Percentiles rank a stretch among this genome's conserved stretches.
These are phyloP conservation scores for Leishmania mexicana DNA, from an alignment of 208 protist genomes.

Conservation along the genomic window DNA sequence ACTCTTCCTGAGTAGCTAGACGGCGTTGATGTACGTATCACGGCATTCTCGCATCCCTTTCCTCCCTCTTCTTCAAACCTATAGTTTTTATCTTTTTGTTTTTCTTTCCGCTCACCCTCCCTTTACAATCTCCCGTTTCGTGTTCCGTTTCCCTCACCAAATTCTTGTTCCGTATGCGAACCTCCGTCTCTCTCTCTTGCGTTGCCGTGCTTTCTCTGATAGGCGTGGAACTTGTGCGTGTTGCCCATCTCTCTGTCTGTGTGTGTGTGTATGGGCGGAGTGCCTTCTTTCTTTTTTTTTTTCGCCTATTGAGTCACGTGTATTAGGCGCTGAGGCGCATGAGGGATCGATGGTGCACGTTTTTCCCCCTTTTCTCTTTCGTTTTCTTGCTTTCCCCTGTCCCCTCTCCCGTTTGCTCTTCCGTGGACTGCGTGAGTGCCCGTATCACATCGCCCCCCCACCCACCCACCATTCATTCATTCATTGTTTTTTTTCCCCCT, in stretches of 20 bases:
- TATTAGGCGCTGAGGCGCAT: background rate
- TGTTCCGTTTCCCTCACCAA: slow-evolving; percentile 1
- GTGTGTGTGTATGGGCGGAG: too few relatives aligned
- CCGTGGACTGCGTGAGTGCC: background rate
- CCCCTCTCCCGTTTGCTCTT: background rate
- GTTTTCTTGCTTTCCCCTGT: background rate
- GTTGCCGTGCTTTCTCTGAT: background rate
- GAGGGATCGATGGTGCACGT: background rate
- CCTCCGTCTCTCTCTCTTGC: background rate
- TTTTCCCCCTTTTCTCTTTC: background rate
- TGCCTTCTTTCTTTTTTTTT: background rate
- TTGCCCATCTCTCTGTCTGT: too few relatives aligned
- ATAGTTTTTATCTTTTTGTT: background rate
- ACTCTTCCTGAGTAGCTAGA: background rate
- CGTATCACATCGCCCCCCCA: background rate
- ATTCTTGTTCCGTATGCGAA: background rate
- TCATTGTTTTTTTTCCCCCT: background rate
- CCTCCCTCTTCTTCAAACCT: background rate
- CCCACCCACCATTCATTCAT: background rate
- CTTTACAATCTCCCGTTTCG: background rate
- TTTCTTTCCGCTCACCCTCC: background rate
- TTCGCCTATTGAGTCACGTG: background rate
- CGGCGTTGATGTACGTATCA: background rate
- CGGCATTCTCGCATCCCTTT: background rate
- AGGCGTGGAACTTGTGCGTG: too few relatives aligned